phyloP scores from a whole-genome alignment of 2,329 filamentous ascomycete genomes.

The Clonostachys rhizophaga region DNA sequence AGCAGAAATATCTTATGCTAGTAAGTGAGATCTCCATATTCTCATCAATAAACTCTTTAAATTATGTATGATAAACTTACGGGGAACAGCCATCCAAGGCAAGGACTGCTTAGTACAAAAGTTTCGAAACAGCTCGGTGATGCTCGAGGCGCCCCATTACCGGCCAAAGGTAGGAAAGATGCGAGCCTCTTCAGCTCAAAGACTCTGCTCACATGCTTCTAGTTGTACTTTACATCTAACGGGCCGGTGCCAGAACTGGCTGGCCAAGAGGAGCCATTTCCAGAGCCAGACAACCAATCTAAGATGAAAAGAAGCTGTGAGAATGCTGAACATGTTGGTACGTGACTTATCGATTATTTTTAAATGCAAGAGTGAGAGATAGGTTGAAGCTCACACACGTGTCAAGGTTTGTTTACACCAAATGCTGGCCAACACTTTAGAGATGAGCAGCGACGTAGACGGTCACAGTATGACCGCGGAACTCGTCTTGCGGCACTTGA shows the following conservation, averaged over 20 bases:
- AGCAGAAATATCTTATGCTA: conserved; percentile 93
- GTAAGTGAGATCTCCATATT: conserved; percentile 41
- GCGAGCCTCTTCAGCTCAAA: background rate
- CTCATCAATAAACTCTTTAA: too few species aligned
- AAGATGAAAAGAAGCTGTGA: conserved; percentile 87
- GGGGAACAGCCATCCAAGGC: conserved; percentile 73
- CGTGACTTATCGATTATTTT: conserved; percentile 20
- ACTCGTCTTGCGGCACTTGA: conserved; percentile 67
- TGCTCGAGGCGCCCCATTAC: conserved; percentile 78
- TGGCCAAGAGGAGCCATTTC: conserved; percentile 72
- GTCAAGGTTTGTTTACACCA: conserved; percentile 73
- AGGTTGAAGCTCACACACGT: background rate
- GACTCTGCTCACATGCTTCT: background rate
- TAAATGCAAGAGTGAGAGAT: background rate
- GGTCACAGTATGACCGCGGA: conserved; percentile 77
- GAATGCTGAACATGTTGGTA: conserved; percentile 80
- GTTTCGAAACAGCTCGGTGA: conserved; percentile 94
- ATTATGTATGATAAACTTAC: conserved; percentile 8
- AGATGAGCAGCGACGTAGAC: conserved; percentile 70
- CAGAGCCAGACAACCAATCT: conserved; percentile 74
- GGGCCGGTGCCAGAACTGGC: conserved; percentile 44
- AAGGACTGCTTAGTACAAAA: conserved; percentile 88
- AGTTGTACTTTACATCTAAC: conserved; percentile 50
- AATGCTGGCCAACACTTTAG: conserved; percentile 69
- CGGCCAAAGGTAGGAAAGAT: conserved; percentile 66